phyloP scores from a whole-genome alignment of 169 alveolate genomes.

The Eimeria tenella region DNA sequence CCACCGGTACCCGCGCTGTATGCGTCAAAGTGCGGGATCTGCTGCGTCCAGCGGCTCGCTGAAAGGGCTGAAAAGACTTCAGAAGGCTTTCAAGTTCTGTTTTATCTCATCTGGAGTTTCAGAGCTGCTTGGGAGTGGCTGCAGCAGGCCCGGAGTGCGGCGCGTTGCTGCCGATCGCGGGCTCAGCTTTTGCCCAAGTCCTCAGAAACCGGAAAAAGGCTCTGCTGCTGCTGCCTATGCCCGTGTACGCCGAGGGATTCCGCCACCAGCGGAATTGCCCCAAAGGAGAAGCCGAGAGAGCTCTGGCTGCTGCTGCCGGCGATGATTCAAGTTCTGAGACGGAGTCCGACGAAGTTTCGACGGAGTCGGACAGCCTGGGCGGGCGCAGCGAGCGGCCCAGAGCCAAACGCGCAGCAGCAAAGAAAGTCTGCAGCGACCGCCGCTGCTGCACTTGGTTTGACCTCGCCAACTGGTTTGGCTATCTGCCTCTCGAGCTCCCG shows the following conservation, averaged over 20 bases:
- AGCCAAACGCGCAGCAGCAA: background rate
- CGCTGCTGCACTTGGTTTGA: conserved; percentile 80
- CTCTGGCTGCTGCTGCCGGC: background rate
- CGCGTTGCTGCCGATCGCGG: too few relatives aligned
- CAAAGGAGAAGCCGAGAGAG: background rate
- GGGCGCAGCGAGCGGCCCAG: background rate
- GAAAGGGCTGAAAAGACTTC: too few relatives aligned
- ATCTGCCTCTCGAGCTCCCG: conserved; percentile 56
- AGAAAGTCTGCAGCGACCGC: conserved; percentile 62
- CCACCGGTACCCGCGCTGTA: too few relatives aligned
- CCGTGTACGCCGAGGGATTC: conserved; percentile 59
- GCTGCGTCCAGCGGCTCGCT: too few relatives aligned
- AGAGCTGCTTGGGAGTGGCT: too few relatives aligned
- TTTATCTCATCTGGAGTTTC: too few relatives aligned
- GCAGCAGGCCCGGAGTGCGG: too few relatives aligned
- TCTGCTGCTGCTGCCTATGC: conserved; percentile 14
- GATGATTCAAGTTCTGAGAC: background rate
- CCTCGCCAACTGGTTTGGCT: conserved; percentile 79
- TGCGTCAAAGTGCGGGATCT: too few relatives aligned
- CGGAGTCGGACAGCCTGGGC: background rate
- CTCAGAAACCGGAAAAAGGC: too few relatives aligned
- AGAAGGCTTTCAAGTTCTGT: too few relatives aligned
- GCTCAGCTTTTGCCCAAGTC: too few relatives aligned
- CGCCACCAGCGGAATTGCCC: conserved; percentile 72
- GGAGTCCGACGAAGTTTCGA: background rate